A percentile compares a stretch with the other conserved stretches of the same genome.
Evolutionary conservation across 495 filamentous ascomycete genomes (phyloP).

Genomic region (Tetracladium setigerum): DNA sequence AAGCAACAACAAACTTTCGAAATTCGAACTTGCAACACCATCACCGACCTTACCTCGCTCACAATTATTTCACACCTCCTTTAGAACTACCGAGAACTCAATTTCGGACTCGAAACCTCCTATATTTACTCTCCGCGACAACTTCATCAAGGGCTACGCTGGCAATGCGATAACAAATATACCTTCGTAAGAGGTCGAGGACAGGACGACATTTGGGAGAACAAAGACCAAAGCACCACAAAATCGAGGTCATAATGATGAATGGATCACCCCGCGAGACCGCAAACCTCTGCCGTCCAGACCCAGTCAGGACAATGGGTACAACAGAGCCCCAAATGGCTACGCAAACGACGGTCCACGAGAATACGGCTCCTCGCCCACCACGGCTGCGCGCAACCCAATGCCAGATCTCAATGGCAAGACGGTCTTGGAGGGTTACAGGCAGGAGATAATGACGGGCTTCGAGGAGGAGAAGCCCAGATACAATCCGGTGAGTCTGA

Average conservation of each 20-base stretch:
- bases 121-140: background rate
- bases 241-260: slow-evolving; percentile 1
- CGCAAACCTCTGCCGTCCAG: slow-evolving; percentile 6
- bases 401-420: slow-evolving; percentile 6
- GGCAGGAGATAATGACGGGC: slow-evolving; percentile 32
- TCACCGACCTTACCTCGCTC: no score
- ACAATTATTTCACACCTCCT: no score
- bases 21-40: no score
- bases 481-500: slow-evolving; percentile 39
- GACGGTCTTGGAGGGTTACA: slow-evolving; percentile 38
- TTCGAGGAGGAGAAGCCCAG: slow-evolving; percentile 36
- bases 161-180: background rate
- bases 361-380: slow-evolving; percentile 4
- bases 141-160: background rate
- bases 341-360: slow-evolving; percentile 9
- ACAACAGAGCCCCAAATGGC: background rate
- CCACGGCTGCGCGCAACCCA: background rate
- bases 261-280: slow-evolving; percentile 4
- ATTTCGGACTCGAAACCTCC: no score
- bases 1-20: no score
- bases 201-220: background rate
- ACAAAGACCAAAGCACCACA: background rate
- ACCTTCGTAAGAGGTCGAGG: background rate
- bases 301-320: slow-evolving; percentile 8
- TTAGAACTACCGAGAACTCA: no score